A percentile compares a stretch with the other conserved stretches of the same genome.
phyloP scores from a whole-genome alignment of 176 grass and related monocot species.

The Oryza officinalis region DNA sequence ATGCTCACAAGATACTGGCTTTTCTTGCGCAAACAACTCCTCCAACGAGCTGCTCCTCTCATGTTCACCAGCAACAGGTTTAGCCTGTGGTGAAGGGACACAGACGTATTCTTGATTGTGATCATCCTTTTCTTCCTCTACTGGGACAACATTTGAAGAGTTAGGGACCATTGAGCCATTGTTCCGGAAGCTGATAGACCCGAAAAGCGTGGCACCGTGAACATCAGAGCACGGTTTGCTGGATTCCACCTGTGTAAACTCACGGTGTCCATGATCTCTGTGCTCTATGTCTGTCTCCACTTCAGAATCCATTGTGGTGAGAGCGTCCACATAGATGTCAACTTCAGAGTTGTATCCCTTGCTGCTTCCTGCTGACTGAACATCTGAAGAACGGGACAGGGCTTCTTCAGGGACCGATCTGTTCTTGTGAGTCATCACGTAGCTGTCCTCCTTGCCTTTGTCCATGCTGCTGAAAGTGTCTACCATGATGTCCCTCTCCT shows the following conservation, averaged over 20 bases:
- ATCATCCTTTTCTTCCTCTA: slow-evolving; percentile 16
- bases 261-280: slow-evolving; percentile 25
- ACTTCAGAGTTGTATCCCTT: slow-evolving; percentile 73
- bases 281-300: slow-evolving; percentile 62
- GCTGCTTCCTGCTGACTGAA: slow-evolving; percentile 54
- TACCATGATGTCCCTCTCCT: slow-evolving; percentile 55
- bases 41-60: slow-evolving; percentile 49
- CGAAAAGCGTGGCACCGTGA: neutral
- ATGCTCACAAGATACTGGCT: slow-evolving; percentile 35
- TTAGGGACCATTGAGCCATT: slow-evolving; percentile 21
- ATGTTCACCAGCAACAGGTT: slow-evolving; percentile 39
- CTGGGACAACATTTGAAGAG: slow-evolving; percentile 30
- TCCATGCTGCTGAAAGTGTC: slow-evolving; percentile 44
- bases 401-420: slow-evolving; percentile 44
- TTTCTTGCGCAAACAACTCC: slow-evolving; percentile 46
- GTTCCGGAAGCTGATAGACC: slow-evolving; percentile 39
- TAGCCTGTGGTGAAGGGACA: neutral
- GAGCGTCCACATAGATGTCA: slow-evolving; percentile 68
- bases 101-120: neutral
- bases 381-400: slow-evolving; percentile 46
- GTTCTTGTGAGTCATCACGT: slow-evolving; percentile 15
- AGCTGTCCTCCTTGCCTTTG: slow-evolving; percentile 23
- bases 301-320: slow-evolving; percentile 74
- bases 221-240: slow-evolving; percentile 39
- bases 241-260: slow-evolving; percentile 15